Conservation (phyloP, 2,329 filamentous ascomycete genomes). For the Claviceps maximensis region DNA sequence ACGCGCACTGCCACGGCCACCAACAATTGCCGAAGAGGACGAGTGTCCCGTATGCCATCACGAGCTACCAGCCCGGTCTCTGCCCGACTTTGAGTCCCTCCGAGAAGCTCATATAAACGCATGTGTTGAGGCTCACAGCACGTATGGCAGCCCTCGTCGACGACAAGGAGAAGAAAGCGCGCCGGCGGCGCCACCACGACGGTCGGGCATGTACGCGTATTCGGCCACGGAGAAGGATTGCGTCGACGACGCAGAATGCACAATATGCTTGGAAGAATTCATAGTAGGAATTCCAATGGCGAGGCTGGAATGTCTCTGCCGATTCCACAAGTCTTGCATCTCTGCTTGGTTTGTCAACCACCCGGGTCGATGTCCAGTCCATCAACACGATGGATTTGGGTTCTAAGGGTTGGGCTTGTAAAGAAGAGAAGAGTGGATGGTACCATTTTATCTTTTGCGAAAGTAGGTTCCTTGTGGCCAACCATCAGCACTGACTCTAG, state of each 20-base stretch:
- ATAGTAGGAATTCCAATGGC: slow-evolving; percentile 49
- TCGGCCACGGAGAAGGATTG: slow-evolving; percentile 54
- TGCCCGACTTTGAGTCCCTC: slow-evolving; percentile 39
- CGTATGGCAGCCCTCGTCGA: slow-evolving; percentile 27
- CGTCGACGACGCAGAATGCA: slow-evolving; percentile 53
- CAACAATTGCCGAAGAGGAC: slow-evolving; percentile 55
- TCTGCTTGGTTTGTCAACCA: slow-evolving; percentile 48
- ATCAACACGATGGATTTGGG: slow-evolving; percentile 49
- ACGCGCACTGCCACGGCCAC: slow-evolving; percentile 28
- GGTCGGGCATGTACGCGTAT: slow-evolving; percentile 52
- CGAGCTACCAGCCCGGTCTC: slow-evolving; percentile 48
- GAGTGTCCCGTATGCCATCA: slow-evolving; percentile 66
- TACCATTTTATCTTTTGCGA: neutral
- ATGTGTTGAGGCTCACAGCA: slow-evolving; percentile 44
- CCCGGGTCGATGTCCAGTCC: slow-evolving; percentile 50
- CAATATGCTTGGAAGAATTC: slow-evolving; percentile 55
- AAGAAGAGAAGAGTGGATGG: no score
- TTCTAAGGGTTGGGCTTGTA: slow-evolving; percentile 19
- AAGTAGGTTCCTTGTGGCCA: neutral
- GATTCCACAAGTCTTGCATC: slow-evolving; percentile 50
- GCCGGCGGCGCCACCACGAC: slow-evolving; percentile 23
- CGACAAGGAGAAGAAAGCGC: slow-evolving; percentile 14
- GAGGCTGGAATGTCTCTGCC: slow-evolving; percentile 52
- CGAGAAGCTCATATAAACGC: slow-evolving; percentile 45
- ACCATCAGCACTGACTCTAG: neutral